Conservation (phyloP, 2,329 filamentous ascomycete genomes). For the Cephalotrichum gorgonifer region DNA sequence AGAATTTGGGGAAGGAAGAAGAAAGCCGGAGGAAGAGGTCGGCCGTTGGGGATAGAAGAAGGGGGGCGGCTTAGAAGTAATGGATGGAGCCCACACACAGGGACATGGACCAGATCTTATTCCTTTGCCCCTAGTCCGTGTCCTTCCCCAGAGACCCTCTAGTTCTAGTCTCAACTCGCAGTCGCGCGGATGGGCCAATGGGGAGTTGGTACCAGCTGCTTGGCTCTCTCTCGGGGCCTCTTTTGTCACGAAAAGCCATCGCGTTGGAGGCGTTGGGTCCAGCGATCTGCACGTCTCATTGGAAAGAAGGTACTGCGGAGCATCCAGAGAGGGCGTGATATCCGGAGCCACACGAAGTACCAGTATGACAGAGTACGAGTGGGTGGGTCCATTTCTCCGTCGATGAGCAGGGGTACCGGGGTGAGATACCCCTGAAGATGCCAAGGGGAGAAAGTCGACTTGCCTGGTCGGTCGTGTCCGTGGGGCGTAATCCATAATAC, state of each 20-base stretch:
- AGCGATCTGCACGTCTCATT: conserved; percentile 3
- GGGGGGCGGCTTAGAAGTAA: too few relatives aligned
- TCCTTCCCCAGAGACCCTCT: background rate
- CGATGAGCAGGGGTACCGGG: too few relatives aligned
- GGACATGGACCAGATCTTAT: background rate
- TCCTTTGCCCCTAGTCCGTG: too few relatives aligned
- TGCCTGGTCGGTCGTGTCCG: background rate
- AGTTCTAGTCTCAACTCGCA: background rate
- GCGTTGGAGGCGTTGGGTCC: background rate
- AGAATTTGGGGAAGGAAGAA: background rate
- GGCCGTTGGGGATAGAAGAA: background rate
- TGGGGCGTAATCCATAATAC: conserved; percentile 4
- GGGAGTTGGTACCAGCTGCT: background rate
- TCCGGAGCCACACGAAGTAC: background rate
- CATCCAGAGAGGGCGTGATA: conserved; percentile 3
- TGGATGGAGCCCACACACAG: background rate
- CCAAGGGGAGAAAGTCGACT: background rate
- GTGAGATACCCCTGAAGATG: too few relatives aligned
- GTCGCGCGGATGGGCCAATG: background rate
- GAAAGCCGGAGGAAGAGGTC: background rate
- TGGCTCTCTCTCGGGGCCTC: background rate
- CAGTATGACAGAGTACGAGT: background rate
- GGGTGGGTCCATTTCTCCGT: background rate
- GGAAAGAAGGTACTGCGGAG: too few relatives aligned
- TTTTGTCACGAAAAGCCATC: too few relatives aligned